phyloP scores from a whole-genome alignment of 148 eudicot species.

The Heliosperma pusillum region DNA sequence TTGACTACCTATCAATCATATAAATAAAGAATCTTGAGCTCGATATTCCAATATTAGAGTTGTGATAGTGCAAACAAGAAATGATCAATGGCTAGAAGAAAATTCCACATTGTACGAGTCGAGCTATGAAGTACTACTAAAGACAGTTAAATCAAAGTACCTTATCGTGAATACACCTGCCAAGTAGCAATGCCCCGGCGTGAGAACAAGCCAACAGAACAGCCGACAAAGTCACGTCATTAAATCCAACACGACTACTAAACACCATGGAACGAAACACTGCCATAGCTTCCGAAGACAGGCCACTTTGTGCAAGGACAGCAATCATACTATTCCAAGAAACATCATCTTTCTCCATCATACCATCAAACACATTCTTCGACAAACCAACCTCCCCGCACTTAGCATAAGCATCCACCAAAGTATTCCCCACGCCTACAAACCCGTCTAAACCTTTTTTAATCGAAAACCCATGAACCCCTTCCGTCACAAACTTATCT shows the following conservation, averaged over 20 bases:
- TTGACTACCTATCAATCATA: slow-evolving; percentile 36
- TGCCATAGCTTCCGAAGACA: slow-evolving; percentile 44
- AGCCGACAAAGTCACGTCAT: slow-evolving; percentile 62
- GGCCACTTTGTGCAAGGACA: slow-evolving; percentile 58
- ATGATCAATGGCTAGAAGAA: not conserved
- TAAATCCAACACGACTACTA: slow-evolving; percentile 32
- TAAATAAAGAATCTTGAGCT: not conserved
- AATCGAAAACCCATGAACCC: slow-evolving; percentile 52
- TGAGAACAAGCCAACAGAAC: slow-evolving; percentile 71
- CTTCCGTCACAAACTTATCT: slow-evolving; percentile 37
- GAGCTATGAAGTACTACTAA: not conserved
- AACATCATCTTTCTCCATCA: slow-evolving; percentile 49
- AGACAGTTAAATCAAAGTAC: slow-evolving; percentile 19
- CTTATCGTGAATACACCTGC: slow-evolving; percentile 65
- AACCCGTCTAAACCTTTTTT: slow-evolving; percentile 47
- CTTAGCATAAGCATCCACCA: slow-evolving; percentile 74
- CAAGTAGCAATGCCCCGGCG: slow-evolving; percentile 53
- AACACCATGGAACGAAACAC: slow-evolving; percentile 48
- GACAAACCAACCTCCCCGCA: slow-evolving; percentile 57
- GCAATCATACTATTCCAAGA: slow-evolving; percentile 73
- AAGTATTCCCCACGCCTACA: slow-evolving; percentile 49
- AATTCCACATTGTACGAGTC: not conserved
- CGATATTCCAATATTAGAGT: not conserved
- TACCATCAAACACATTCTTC: slow-evolving; percentile 53
- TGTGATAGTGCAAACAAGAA: not conserved